A percentile compares a stretch with the other conserved stretches of the same genome.
These are phyloP conservation scores for Pseudoscleropodium purum DNA, from an alignment of 225 moss, liverwort and hornwort genomes.

Conservation along the genomic window DNA sequence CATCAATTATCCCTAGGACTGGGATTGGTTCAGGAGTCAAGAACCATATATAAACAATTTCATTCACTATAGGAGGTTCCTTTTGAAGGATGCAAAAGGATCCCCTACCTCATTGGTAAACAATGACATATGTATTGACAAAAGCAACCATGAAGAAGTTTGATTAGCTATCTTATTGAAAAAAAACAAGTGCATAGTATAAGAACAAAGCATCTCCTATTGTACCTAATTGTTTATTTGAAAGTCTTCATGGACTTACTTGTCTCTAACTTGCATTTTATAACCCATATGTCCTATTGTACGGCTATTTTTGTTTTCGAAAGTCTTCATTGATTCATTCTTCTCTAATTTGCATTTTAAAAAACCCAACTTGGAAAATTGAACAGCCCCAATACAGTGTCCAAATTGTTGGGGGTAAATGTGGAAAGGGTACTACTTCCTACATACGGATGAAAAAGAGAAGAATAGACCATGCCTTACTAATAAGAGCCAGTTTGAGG, in stretches of 20 bases:
- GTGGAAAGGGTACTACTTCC: neutral
- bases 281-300: neutral
- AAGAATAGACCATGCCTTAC: neutral
- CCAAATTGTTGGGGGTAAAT: neutral
- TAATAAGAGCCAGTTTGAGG: neutral
- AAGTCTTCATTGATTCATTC: neutral
- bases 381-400: too few species aligned
- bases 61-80: fast-evolving
- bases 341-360: neutral
- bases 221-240: neutral
- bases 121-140: neutral
- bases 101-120: neutral
- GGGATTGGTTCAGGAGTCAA: fast-evolving
- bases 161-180: neutral
- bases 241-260: neutral
- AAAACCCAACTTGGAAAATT: neutral
- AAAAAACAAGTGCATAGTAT: fast-evolving
- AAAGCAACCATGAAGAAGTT: fast-evolving
- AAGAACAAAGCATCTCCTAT: neutral
- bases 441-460: neutral
- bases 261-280: neutral
- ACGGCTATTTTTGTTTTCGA: too few species aligned
- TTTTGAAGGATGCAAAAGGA: neutral
- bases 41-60: too few species aligned
- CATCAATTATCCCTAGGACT: too few species aligned